Evolutionary conservation across 306 rosid genomes (phyloP).

Genomic region (Sicyos edulis): DNA sequence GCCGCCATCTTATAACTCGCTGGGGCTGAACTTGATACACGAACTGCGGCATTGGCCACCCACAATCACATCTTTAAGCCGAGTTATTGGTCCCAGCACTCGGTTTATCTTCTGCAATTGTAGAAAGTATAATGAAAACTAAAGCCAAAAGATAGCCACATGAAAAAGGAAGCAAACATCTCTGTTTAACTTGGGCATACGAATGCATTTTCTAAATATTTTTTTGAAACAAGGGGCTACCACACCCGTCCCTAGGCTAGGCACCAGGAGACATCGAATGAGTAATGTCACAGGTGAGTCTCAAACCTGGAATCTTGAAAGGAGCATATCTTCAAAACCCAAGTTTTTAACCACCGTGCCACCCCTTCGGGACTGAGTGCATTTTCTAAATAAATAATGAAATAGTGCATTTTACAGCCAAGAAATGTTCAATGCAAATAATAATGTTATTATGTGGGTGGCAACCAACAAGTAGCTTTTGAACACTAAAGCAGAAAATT

Average conservation of each 20-base stretch:
- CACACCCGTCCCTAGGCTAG: too few species aligned
- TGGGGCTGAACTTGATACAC: slow-evolving; percentile 49
- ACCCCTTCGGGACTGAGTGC: too few species aligned
- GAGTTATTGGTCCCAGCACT: slow-evolving; percentile 57
- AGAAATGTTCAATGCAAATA: neutral
- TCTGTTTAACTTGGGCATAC: neutral
- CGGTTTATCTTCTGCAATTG: slow-evolving; percentile 50
- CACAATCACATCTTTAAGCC: slow-evolving; percentile 76
- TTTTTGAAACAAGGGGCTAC: too few species aligned
- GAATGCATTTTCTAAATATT: too few species aligned
- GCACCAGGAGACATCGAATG: too few species aligned
- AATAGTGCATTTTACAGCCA: too few species aligned
- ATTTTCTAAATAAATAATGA: too few species aligned
- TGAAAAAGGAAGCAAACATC: neutral
- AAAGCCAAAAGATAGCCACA: slow-evolving; percentile 21
- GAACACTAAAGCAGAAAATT: neutral
- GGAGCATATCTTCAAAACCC: too few species aligned
- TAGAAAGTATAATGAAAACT: neutral
- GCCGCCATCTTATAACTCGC: slow-evolving; percentile 57
- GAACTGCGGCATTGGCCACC: slow-evolving; percentile 73
- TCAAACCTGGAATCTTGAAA: too few species aligned
- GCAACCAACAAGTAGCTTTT: neutral
- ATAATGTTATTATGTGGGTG: neutral
- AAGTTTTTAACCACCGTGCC: too few species aligned
- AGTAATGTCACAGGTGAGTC: too few species aligned